Evolutionary conservation across 805 yeast genomes (phyloP), one percentile per base, ranked within the genome.

Genomic region (Myxozyma udenii): DNA sequence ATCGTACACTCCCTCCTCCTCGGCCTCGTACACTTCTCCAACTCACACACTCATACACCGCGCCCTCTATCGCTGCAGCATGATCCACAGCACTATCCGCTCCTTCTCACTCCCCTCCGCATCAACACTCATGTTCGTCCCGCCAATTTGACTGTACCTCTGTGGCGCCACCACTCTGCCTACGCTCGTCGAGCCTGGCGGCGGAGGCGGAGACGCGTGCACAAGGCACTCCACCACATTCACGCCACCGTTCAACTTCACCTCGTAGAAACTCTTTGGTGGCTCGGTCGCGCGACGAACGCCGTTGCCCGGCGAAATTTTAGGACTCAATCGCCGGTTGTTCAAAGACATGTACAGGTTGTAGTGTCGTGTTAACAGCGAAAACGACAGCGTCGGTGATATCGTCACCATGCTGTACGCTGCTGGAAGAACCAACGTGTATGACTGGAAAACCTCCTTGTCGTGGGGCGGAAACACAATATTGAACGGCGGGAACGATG

Each of bases 261-360:
- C 50, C 41, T 55, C 60, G 26, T 55, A 55, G 40, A 44, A 55
- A 24, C 60, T 55, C 41, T 48, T 48, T 26, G 58, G 58, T 2
- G 60, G 58, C 39, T 52, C 57, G 30, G 43, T 55, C 5, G 28
- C 18, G 25, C 45, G 42, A 6, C 60, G 46, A 21, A 37, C 33
- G 11, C 51, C 47, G 30, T 35, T 45, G 28, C 46, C 48, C 11
- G 60, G 51, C 14, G 42, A 23, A 24, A 55, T 55, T 7, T 44
- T 46, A 11, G 60, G 60, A 48, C 60, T 55, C n/a, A 55, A 45
- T 5, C 60, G 53, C 14, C 58, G 50, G 22, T 45, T 46, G 46
- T 55, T 55, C 24, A 55, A 50, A 9, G 60, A 52, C 60, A 55
- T 55, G 48, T 55, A 55, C 9, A 55, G 51, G 26, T 55, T 55